phyloP scores from a whole-genome alignment of 2,329 filamentous ascomycete species.

The Paecilomyces sp. region DNA sequence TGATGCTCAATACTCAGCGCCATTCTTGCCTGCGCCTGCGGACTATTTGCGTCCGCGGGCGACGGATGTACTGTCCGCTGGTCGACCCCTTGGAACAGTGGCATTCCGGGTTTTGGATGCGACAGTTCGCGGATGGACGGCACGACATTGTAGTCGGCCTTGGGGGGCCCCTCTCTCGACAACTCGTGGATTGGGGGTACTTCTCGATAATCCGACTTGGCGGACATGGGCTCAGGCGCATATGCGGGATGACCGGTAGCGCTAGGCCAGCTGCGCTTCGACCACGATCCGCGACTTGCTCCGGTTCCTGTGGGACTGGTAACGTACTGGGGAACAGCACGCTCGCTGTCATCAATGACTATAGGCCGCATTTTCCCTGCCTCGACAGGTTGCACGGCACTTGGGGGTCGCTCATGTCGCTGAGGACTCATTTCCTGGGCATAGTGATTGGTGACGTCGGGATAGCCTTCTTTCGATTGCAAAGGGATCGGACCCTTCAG shows the following conservation, averaged over 20 bases:
- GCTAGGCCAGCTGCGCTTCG: conserved; percentile 32
- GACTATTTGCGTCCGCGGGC: conserved; percentile 31
- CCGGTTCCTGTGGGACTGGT: conserved; percentile 31
- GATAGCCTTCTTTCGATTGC: conserved; percentile 68
- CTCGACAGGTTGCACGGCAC: conserved; percentile 30
- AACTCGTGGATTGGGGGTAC: conserved; percentile 33
- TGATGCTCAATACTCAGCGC: conserved; percentile 37
- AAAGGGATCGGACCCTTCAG: conserved; percentile 60
- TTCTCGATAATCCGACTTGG: conserved; percentile 35
- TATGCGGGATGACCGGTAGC: conserved; percentile 27
- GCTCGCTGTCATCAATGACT: conserved; percentile 39
- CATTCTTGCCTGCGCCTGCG: conserved; percentile 37
- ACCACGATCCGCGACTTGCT: conserved; percentile 30
- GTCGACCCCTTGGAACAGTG: conserved; percentile 30
- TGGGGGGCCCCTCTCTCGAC: conserved; percentile 28
- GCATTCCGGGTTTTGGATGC: conserved; percentile 28
- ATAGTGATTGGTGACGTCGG: conserved; percentile 30
- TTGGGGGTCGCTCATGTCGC: conserved; percentile 31
- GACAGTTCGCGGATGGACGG: conserved; percentile 34
- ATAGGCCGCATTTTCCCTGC: conserved; percentile 41
- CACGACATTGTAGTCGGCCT: conserved; percentile 34
- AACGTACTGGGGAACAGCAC: conserved; percentile 28
- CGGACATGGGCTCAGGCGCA: conserved; percentile 26
- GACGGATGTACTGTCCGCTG: conserved; percentile 28
- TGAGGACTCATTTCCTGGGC: conserved; percentile 28